Percentiles rank a stretch among this genome's conserved stretches.
These are phyloP conservation scores for Amylostereum areolatum DNA, from an alignment of 1,284 basidiomycete species.

Conservation along the genomic window DNA sequence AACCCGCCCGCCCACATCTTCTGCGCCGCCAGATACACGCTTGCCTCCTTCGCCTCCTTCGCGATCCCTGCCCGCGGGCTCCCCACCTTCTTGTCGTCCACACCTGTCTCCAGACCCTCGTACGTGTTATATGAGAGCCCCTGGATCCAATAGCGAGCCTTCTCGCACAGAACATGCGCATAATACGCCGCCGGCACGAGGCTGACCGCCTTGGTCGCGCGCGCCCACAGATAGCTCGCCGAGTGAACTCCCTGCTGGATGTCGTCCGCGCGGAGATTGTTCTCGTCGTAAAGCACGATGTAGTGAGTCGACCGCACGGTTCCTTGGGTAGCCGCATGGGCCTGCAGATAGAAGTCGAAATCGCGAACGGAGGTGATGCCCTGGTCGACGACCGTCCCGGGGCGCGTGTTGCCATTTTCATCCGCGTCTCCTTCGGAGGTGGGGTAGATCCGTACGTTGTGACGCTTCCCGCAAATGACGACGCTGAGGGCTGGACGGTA, in stretches of 20 bases:
- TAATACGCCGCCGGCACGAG: slow-evolving; percentile 72
- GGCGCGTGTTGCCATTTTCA: slow-evolving; percentile 63
- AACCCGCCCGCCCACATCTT: slow-evolving; percentile 59
- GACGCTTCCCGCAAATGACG: slow-evolving; percentile 73
- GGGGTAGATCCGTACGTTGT: slow-evolving; percentile 66
- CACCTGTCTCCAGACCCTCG: slow-evolving; percentile 15
- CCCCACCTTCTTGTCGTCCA: background rate
- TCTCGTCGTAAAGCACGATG: slow-evolving; percentile 69
- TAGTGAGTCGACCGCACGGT: slow-evolving; percentile 67
- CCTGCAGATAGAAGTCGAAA: slow-evolving; percentile 76
- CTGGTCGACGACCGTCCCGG: slow-evolving; percentile 71
- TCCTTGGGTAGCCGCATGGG: slow-evolving; percentile 65
- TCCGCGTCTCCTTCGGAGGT: slow-evolving; percentile 40
- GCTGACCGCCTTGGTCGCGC: slow-evolving; percentile 74
- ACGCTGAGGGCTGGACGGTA: slow-evolving; percentile 65
- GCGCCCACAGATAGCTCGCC: slow-evolving; percentile 61
- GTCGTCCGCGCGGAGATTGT: slow-evolving; percentile 53
- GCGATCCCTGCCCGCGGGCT: slow-evolving; percentile 21
- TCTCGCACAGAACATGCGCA: slow-evolving; percentile 71
- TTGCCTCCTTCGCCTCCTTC: slow-evolving; percentile 35
- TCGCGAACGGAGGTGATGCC: slow-evolving; percentile 67
- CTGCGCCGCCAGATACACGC: slow-evolving; percentile 47
- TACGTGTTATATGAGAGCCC: slow-evolving; percentile 43
- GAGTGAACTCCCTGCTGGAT: slow-evolving; percentile 64
- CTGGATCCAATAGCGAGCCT: slow-evolving; percentile 65